phyloP scores from a whole-genome alignment of 176 grass and related monocot species.

The Aegilops bicornis region DNA sequence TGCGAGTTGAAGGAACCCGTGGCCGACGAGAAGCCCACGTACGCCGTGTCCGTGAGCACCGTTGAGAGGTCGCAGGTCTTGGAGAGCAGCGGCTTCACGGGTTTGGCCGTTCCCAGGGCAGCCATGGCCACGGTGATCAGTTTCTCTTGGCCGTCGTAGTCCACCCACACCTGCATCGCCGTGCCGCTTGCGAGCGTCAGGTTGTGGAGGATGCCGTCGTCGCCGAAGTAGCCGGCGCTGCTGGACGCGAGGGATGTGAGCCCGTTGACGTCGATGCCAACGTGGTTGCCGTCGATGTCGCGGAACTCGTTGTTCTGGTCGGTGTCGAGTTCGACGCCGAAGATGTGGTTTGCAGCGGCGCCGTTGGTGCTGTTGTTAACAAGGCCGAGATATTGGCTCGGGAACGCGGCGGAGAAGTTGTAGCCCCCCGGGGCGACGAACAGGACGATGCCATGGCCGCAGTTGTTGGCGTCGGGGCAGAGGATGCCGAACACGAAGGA shows the following conservation, averaged over 20 bases:
- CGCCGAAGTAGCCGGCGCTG: conserved; percentile 34
- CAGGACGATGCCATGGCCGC: conserved; percentile 43
- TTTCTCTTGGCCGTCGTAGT: background rate
- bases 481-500: conserved; percentile 37
- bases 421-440: conserved; percentile 32
- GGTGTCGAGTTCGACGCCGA: conserved; percentile 62
- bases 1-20: conserved; percentile 3
- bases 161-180: conserved; percentile 9
- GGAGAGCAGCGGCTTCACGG: background rate
- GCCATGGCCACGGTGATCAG: conserved; percentile 13
- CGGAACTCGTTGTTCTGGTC: conserved; percentile 41
- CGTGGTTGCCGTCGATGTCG: conserved; percentile 52
- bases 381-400: conserved; percentile 48
- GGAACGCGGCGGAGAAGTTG: conserved; percentile 30
- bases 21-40: conserved; percentile 5
- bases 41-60: conserved; percentile 10
- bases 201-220: background rate
- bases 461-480: background rate
- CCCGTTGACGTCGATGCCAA: conserved; percentile 58
- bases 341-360: conserved; percentile 31
- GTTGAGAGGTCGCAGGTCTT: background rate
- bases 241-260: conserved; percentile 30
- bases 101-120: background rate
- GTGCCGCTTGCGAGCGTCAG: background rate
- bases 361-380: conserved; percentile 36